phyloP scores from a whole-genome alignment of 2,329 filamentous ascomycete genomes.

The Cercospora beticola region DNA sequence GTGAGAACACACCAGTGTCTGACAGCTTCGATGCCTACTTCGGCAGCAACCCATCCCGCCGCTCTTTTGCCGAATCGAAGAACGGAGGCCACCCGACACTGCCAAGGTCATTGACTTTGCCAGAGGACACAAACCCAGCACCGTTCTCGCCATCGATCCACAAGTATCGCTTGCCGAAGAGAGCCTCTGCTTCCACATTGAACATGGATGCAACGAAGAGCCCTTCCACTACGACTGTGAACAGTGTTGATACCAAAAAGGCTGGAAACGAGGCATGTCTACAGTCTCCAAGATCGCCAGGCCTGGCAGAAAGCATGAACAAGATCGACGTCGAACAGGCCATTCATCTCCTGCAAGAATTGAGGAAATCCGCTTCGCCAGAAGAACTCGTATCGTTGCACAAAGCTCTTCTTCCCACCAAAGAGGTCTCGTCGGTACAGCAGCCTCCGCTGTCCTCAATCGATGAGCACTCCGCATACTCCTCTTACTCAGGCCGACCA shows the following conservation, averaged over 20 bases:
- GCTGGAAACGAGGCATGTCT: slow-evolving; percentile 1
- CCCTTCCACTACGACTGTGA: slow-evolving; percentile 16
- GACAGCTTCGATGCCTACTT: slow-evolving; percentile 3
- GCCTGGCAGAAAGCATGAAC: slow-evolving; percentile 21
- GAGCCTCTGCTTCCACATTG: slow-evolving; percentile 15
- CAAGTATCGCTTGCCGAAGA: slow-evolving; percentile 11
- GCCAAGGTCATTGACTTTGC: slow-evolving; percentile 16
- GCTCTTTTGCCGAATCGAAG: slow-evolving; percentile 14
- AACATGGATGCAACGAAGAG: slow-evolving; percentile 13
- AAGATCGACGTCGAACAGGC: slow-evolving; percentile 48
- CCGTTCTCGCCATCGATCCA: slow-evolving; percentile 8
- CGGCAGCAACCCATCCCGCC: slow-evolving; percentile 2
- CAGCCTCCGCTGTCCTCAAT: slow-evolving; percentile 22
- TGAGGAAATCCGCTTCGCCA: slow-evolving; percentile 50
- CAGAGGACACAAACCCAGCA: slow-evolving; percentile 8
- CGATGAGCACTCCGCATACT: slow-evolving; percentile 25
- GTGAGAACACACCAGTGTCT: slow-evolving; percentile 5
- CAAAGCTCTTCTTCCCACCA: slow-evolving; percentile 39
- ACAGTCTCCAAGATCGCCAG: slow-evolving; percentile 12
- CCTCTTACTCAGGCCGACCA: slow-evolving; percentile 12
- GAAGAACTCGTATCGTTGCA: slow-evolving; percentile 49
- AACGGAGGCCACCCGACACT: slow-evolving; percentile 3
- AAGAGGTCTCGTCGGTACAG: slow-evolving; percentile 26
- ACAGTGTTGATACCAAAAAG: slow-evolving; percentile 17
- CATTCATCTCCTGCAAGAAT: slow-evolving; percentile 48